Conservation (phyloP, 805 yeast species). For the Metschnikowia kunwiensis region DNA sequence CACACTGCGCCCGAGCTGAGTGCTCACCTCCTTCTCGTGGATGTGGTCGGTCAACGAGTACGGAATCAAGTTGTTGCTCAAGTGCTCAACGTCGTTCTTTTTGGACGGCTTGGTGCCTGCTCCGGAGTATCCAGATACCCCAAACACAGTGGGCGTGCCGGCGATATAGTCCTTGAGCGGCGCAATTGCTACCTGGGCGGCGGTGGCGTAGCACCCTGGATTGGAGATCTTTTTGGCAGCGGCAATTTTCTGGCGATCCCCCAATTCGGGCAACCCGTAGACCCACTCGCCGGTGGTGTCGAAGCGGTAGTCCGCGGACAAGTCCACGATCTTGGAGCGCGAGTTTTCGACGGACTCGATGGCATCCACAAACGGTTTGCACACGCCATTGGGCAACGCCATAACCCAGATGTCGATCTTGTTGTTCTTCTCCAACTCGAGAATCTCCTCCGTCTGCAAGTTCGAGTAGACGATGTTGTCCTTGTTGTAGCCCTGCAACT, state of each 20-base stretch:
- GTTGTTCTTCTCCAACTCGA: constrained; percentile 66
- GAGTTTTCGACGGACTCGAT: constrained; percentile 64
- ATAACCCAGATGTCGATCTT: constrained; percentile 96
- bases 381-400: constrained; percentile 98
- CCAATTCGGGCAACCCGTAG: constrained; percentile 94
- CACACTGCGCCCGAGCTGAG: constrained; percentile 71
- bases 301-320: constrained; percentile 95
- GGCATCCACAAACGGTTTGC: constrained; percentile 81
- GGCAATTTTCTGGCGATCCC: constrained; percentile 62
- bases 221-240: constrained; percentile 80
- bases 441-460: constrained; percentile 82
- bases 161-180: constrained; percentile 70
- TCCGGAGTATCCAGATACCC: constrained; percentile 98
- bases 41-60: constrained; percentile 95
- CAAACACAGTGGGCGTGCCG: constrained; percentile 83
- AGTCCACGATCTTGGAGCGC: constrained; percentile 79
- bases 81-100: constrained; percentile 76
- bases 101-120: constrained; percentile 99
- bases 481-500: constrained; percentile 83
- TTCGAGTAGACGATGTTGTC: constrained; percentile 77
- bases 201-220: constrained; percentile 99
- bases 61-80: constrained; percentile 85
- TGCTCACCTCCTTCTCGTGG: constrained; percentile 90
- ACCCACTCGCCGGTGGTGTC: constrained; percentile 86
- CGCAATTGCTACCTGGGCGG: constrained; percentile 88